These are phyloP conservation scores for Parathielavia appendiculata DNA, from an alignment of 495 filamentous ascomycete genomes.

Conservation along the genomic window DNA sequence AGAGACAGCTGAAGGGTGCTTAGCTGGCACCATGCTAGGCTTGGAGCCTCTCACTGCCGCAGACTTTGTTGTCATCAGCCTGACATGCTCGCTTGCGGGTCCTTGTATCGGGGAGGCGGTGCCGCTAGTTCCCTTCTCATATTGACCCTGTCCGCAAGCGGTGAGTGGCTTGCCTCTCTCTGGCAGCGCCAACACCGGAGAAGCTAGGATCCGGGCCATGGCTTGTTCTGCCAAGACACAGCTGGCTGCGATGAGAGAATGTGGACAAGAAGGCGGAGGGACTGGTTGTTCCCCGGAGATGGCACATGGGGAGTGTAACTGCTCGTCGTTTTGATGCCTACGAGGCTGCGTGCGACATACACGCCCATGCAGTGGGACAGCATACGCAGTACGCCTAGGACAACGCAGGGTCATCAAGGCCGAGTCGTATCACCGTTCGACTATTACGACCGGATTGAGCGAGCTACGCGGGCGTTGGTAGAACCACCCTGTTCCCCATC, in stretches of 20 bases:
- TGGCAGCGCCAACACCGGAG: not conserved
- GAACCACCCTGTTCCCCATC: not conserved
- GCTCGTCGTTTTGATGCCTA: not conserved
- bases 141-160: not conserved
- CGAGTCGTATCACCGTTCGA: not conserved
- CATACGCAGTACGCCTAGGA: no score
- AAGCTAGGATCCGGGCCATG: not conserved
- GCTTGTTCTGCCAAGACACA: conserved; percentile 3
- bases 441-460: conserved; percentile 8
- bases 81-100: not conserved
- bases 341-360: not conserved
- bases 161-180: conserved; percentile 8
- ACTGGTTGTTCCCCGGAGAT: not conserved
- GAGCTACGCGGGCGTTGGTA: conserved; percentile 7
- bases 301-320: not conserved
- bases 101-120: conserved; percentile 13
- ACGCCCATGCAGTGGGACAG: no score
- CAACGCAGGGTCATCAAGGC: no score
- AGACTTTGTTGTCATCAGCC: not conserved
- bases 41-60: conserved; percentile 7
- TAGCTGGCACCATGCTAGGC: conserved; percentile 6
- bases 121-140: conserved; percentile 9
- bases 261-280: not conserved
- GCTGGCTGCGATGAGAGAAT: not conserved
- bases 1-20: not conserved